Evolutionary conservation across 2,329 filamentous ascomycete genomes (phyloP), one percentile per base, ranked within the genome.

Genomic region (Phialophora expanda): DNA sequence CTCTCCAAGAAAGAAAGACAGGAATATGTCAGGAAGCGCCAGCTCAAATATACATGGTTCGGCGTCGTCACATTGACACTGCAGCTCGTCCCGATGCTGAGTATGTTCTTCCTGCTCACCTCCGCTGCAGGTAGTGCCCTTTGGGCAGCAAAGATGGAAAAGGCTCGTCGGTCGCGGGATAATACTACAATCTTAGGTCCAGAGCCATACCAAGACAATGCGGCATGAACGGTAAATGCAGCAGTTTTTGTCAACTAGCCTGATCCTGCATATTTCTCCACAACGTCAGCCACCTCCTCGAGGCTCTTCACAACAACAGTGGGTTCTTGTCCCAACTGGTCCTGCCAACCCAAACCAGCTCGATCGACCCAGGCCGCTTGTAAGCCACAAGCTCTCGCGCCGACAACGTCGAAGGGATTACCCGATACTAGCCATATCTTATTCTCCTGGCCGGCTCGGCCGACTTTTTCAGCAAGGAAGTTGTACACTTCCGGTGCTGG

Each of bases 101-200:
- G 91, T n/a, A 96, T 99, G 84, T 88, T 98, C 75, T 97, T 98
- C 76, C 83, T 98, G 46, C 80, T 99, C 70, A 97, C 94, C 0
- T 93, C 91, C 2, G 90, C 93, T 1, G 87, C 88, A 22, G 95
- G 94, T 1, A 89, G 91, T 51, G 94, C 92, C 1, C 80, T 98
- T 41, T 98, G 94, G 93, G 91, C 88, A 1, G 89, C 89, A 1
- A 87, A 89, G 70, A 79, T 97, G 58, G 93, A 98, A 77, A 82
- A 86, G 61, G 81, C 86, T 71, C 79, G 76, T 32, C 73, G 74
- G 54, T 64, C 69, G 56, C 67, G 76, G 48, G 73, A 72, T 66
- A 71, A 68, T 51, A 69, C 59, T 26, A 62, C 68, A 24, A 70
- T 71, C 34, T 63, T 69, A 64, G 68, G 70, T 5, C 72, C 70